Conservation (phyloP, 306 rosid genomes). For the Oemleria cerasiformis region DNA sequence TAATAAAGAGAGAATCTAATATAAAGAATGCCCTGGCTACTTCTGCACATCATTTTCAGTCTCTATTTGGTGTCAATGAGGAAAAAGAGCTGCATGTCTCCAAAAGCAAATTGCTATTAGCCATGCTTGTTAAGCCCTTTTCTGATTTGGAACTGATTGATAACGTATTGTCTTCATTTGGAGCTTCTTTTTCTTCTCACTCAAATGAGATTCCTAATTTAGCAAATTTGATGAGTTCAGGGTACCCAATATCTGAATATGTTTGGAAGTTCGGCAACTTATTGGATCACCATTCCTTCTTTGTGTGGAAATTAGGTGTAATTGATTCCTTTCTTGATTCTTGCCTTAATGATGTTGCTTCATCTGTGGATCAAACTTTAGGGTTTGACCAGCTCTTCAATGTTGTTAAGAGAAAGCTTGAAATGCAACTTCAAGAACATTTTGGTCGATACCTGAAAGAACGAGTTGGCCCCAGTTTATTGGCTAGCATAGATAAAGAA, state of each 20-base stretch:
- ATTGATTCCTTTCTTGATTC: conserved; percentile 85
- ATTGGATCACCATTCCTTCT: conserved; percentile 65
- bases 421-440: conserved; percentile 75
- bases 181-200: conserved; percentile 42
- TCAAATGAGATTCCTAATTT: conserved; percentile 44
- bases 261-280: conserved; percentile 78
- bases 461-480: conserved; percentile 64
- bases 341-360: conserved; percentile 80
- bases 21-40: conserved; percentile 66
- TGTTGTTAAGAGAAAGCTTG: conserved; percentile 79
- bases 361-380: conserved; percentile 79
- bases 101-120: conserved; percentile 57
- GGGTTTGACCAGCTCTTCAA: conserved; percentile 84
- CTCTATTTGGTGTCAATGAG: conserved; percentile 51
- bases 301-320: conserved; percentile 79
- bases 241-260: conserved; percentile 67
- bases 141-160: conserved; percentile 69
- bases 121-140: conserved; percentile 73
- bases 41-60: conserved; percentile 63
- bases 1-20: conserved; percentile 79
- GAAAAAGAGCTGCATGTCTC: conserved; percentile 50
- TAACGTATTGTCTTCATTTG: conserved; percentile 48
- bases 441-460: conserved; percentile 64
- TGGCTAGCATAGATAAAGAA: conserved; percentile 73
- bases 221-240: conserved; percentile 67